Conservation (phyloP, 2,329 filamentous ascomycete genomes). For the Aureobasidium sp. region DNA sequence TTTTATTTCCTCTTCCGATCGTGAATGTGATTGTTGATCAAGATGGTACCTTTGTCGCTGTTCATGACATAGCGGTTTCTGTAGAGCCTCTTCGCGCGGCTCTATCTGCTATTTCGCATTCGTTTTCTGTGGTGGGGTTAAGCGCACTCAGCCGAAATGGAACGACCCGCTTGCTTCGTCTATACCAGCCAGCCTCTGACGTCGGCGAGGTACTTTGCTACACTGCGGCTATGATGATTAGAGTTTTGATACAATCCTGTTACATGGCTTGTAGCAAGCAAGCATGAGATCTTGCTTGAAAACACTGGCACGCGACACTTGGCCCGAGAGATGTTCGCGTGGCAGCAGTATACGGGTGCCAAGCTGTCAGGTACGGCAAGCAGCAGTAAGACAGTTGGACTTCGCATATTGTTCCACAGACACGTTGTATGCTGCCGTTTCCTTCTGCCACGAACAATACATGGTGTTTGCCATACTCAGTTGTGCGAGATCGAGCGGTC, state of each 20-base stretch:
- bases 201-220: neutral
- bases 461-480: neutral
- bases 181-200: slow-evolving; percentile 3
- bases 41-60: no score
- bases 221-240: neutral
- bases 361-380: neutral
- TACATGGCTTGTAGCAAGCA: neutral
- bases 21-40: neutral
- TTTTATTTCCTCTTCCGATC: neutral
- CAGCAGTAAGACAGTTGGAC: neutral
- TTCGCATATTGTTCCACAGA: neutral
- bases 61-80: neutral
- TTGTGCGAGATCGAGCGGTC: neutral
- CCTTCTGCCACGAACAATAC: neutral
- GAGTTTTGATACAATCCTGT: neutral
- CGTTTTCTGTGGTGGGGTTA: neutral
- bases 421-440: neutral
- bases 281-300: neutral
- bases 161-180: neutral
- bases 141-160: neutral
- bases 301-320: neutral
- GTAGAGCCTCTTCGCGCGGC: neutral
- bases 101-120: neutral
- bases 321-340: neutral
- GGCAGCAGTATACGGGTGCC: neutral